phyloP scores from a whole-genome alignment of 257 asterid species.

The Verbena officinalis region DNA sequence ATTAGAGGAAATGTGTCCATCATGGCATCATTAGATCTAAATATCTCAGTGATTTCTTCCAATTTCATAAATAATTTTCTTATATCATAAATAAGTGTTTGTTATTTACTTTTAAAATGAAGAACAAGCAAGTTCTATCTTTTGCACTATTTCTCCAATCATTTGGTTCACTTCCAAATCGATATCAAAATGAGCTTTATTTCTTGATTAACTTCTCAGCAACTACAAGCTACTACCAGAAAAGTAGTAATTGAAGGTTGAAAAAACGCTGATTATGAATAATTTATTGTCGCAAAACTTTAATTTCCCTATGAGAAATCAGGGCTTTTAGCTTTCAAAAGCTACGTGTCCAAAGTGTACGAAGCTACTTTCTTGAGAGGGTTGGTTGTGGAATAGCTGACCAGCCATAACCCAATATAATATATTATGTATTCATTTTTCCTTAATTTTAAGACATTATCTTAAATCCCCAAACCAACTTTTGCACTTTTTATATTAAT shows the following conservation, averaged over 20 bases:
- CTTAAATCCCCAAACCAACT: not conserved
- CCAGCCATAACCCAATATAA: constrained; percentile 26
- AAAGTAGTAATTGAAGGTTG: constrained; percentile 13
- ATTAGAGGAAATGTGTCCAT: not conserved
- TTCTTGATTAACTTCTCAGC: not conserved
- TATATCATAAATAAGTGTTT: no score
- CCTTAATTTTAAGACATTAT: not conserved
- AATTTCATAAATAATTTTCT: no score
- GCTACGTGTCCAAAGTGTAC: constrained; percentile 25
- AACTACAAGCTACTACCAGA: not conserved
- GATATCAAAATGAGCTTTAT: not conserved
- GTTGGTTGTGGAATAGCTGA: constrained; percentile 32
- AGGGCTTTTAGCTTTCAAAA: constrained; percentile 12
- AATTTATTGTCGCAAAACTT: not conserved
- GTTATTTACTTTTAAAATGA: no score
- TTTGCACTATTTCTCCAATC: not conserved
- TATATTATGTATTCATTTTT: not conserved
- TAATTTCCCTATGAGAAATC: not conserved
- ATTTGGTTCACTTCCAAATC: not conserved
- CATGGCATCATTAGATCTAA: not conserved
- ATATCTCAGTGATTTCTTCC: not conserved
- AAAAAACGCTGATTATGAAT: not conserved
- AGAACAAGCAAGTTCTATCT: no score
- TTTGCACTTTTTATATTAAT: constrained; percentile 5
- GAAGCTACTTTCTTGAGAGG: constrained; percentile 19